Evolutionary conservation across 192 early-diverging fungal genomes (phyloP).

Genomic region (Pilobolus umbonatus): DNA sequence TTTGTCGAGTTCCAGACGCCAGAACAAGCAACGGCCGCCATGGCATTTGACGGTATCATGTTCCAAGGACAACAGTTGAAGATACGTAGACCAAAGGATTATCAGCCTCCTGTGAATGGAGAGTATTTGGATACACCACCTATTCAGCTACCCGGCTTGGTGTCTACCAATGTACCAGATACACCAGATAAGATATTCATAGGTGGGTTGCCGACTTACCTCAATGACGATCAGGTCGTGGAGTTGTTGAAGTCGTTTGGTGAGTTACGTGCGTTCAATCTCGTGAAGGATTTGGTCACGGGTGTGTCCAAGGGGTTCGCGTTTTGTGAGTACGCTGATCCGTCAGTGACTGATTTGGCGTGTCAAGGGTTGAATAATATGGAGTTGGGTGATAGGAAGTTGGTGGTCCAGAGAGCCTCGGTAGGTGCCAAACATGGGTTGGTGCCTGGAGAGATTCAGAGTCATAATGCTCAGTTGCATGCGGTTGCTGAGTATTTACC

Average conservation of each 20-base stretch:
- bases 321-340: slow-evolving; percentile 93
- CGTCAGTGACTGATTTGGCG: slow-evolving; percentile 84
- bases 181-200: slow-evolving; percentile 93
- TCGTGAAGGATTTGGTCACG: slow-evolving; percentile 75
- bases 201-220: slow-evolving; percentile 83
- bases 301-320: slow-evolving; percentile 73
- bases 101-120: slow-evolving; percentile 58
- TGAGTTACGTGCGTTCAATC: slow-evolving; percentile 84
- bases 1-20: slow-evolving; percentile 90
- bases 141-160: slow-evolving; percentile 66
- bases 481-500: slow-evolving; percentile 27
- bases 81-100: slow-evolving; percentile 94
- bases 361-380: slow-evolving; percentile 94
- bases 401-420: slow-evolving; percentile 92
- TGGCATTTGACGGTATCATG: slow-evolving; percentile 90
- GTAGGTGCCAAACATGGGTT: slow-evolving; percentile 66
- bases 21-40: slow-evolving; percentile 85
- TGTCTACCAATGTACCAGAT: slow-evolving; percentile 90
- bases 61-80: slow-evolving; percentile 81
- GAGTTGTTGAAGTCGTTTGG: slow-evolving; percentile 94
- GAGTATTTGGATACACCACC: slow-evolving; percentile 44
- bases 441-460: slow-evolving; percentile 6
- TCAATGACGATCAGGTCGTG: slow-evolving; percentile 90
- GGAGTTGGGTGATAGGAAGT: slow-evolving; percentile 88
- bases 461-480: neutral